Base-by-base conservation (phyloP, 176 grass and related monocot species). In the Carex parvula region DNA sequence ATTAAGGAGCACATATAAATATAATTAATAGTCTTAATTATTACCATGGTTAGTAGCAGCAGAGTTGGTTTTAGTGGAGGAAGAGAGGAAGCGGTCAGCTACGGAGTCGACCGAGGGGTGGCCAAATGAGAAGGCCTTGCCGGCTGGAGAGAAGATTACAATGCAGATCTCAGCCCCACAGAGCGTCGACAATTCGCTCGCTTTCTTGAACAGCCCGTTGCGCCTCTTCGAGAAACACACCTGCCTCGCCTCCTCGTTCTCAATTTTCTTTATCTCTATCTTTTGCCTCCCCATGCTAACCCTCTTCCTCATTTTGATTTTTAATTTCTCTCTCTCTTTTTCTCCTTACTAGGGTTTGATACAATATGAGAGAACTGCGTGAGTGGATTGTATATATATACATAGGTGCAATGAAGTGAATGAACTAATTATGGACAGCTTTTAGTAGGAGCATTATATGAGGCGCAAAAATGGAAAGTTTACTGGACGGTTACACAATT, bases 61-160 rank as follows among this genome's bases (percentile, higher is more conserved):
- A 7, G 6, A 46, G 3, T 22, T 64, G 13, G 66, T 63, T 39
- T 35, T 60, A 0, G 2, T 21, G 29, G 30, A 42, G 55, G 83
- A 33, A 50, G 18, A 29, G n/a, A 58, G 61, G 62, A 91, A 91
- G 2, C 87, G 86, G 6, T 88, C 84, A 20, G 85, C 18, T 26
- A 88, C 29, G 35, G 63, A n/a, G 35, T 86, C 86, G 7, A 86
- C 86, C 6, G 90, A 91, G 3, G 90, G 90, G 56, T 91, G 90
- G 24, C 90, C 90, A 26, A 91, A 91, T 21, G 90, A 91, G 87
- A 88, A 91, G 64, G 90, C 82, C 64, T 91, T 91, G 16, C 90
- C 90, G 11, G 87, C 86, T 1, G 87, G 90, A 44, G 90, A 91
- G 86, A 91, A 91, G 39, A 91, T 85, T 30, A 91, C 84, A 20